Percentiles rank a stretch among this genome's conserved stretches.
These are phyloP conservation scores for Nigrospora oryzae DNA, from an alignment of 2,329 filamentous ascomycete species.

Conservation along the genomic window DNA sequence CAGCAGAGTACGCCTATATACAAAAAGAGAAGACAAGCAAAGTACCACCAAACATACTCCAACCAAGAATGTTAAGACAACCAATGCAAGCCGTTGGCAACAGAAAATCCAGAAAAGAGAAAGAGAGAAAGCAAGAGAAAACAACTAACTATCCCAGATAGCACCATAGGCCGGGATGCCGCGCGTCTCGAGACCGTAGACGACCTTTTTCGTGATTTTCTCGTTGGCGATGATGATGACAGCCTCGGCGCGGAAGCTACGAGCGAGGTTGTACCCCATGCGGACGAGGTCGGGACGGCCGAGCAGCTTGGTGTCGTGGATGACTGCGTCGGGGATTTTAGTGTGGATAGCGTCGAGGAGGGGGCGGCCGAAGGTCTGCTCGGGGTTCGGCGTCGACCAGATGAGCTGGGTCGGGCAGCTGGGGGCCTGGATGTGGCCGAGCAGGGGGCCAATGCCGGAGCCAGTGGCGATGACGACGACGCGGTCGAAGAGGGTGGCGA, in stretches of 20 bases:
- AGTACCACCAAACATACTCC: too few species aligned
- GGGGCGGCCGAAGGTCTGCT: constrained; percentile 50
- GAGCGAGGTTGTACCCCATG: constrained; percentile 42
- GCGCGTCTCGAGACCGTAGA: constrained; percentile 58
- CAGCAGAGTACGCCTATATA: too few species aligned
- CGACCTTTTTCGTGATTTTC: constrained; percentile 56
- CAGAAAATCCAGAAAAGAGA: too few species aligned
- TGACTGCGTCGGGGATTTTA: constrained; percentile 53
- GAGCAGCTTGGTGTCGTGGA: constrained; percentile 55
- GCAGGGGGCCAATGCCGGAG: constrained; percentile 63
- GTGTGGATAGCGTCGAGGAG: constrained; percentile 46
- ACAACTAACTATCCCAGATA: constrained; percentile 56
- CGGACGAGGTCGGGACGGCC: constrained; percentile 49
- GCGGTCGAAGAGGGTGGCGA: constrained; percentile 56
- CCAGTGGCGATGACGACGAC: constrained; percentile 63
- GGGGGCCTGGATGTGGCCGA: constrained; percentile 48
- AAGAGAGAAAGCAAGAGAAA: too few species aligned
- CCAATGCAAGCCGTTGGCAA: too few species aligned
- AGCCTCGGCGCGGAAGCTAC: constrained; percentile 54
- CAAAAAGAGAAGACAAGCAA: too few species aligned
- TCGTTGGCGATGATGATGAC: constrained; percentile 69
- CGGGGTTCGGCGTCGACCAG: constrained; percentile 58
- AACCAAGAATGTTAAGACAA: too few species aligned
- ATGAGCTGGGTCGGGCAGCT: constrained; percentile 47
- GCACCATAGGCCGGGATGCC: constrained; percentile 63